Evolutionary conservation across 108 stramenopile genomes (phyloP).

Genomic region (Conticribra guillardii): DNA sequence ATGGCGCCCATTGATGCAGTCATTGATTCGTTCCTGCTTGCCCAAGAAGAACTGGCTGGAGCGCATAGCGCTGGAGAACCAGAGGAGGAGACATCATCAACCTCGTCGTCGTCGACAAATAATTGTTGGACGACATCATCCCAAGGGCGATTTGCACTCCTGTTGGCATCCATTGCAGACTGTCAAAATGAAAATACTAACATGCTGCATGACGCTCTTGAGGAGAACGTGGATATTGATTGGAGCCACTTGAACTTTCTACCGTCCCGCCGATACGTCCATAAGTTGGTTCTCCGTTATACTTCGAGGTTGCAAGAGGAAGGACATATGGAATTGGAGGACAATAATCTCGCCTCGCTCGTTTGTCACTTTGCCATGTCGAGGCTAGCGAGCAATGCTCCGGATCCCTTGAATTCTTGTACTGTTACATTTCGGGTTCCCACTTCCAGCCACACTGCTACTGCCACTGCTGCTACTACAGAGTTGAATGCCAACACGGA

Average conservation of each 20-base stretch:
- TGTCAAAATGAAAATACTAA: not conserved
- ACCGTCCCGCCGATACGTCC: slow-evolving; percentile 56
- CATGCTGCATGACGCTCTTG: not conserved
- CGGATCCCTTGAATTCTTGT: slow-evolving; percentile 46
- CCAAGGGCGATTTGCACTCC: slow-evolving; percentile 17
- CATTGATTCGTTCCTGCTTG: slow-evolving; percentile 18
- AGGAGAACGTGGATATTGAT: not conserved
- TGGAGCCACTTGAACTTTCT: slow-evolving; percentile 15
- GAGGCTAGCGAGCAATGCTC: slow-evolving; percentile 20
- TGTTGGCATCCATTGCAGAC: slow-evolving; percentile 8
- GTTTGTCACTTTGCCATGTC: slow-evolving; percentile 43
- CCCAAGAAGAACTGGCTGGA: not conserved
- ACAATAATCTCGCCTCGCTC: slow-evolving; percentile 32
- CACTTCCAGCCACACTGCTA: not conserved
- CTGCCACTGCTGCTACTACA: not conserved
- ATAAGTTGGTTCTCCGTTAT: slow-evolving; percentile 43
- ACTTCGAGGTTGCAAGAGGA: slow-evolving; percentile 35
- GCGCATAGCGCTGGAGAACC: not conserved
- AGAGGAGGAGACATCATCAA: not conserved
- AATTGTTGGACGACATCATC: slow-evolving; percentile 5
- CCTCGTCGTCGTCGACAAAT: not conserved
- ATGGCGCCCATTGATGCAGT: slow-evolving; percentile 32
- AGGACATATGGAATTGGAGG: slow-evolving; percentile 11
- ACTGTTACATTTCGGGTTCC: slow-evolving; percentile 52
- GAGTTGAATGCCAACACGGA: not conserved